Conservation (phyloP, 345 rosid species). For the Excoecaria cochinchinensis region DNA sequence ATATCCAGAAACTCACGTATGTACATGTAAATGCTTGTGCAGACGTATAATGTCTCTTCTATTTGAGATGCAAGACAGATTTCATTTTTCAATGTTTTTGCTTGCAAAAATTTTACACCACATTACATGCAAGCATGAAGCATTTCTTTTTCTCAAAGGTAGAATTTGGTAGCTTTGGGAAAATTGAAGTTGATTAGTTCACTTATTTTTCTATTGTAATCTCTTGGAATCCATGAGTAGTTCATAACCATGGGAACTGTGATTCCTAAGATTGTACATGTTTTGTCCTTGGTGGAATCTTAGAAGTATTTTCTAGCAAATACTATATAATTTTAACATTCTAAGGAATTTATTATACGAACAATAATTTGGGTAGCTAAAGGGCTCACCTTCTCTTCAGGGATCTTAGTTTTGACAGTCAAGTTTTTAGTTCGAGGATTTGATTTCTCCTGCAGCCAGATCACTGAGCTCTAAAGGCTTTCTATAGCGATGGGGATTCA, state of each 20-base stretch:
- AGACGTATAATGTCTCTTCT: background rate
- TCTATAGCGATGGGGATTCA: conserved; percentile 36
- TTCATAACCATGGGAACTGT: background rate
- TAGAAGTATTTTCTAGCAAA: background rate
- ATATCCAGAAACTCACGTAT: background rate
- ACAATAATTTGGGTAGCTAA: conserved; percentile 17
- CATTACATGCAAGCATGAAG: background rate
- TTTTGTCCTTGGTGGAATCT: background rate
- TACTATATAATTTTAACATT: background rate
- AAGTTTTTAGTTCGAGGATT: conserved; percentile 10
- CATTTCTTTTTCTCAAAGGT: background rate
- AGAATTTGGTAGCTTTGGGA: background rate
- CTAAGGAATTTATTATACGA: background rate
- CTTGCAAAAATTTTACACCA: background rate
- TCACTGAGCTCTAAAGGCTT: conserved; percentile 8
- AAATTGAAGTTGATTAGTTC: background rate
- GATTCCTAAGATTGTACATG: background rate
- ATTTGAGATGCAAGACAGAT: background rate
- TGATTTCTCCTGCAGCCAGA: conserved; percentile 22
- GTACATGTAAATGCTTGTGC: background rate
- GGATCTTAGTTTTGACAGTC: conserved; percentile 15
- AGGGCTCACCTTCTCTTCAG: conserved; percentile 24
- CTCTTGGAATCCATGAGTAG: background rate
- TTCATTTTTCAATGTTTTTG: background rate
- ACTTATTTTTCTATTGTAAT: background rate